Conservation (phyloP, 202 grass and related monocot genomes). For the Musa balbisiana region DNA sequence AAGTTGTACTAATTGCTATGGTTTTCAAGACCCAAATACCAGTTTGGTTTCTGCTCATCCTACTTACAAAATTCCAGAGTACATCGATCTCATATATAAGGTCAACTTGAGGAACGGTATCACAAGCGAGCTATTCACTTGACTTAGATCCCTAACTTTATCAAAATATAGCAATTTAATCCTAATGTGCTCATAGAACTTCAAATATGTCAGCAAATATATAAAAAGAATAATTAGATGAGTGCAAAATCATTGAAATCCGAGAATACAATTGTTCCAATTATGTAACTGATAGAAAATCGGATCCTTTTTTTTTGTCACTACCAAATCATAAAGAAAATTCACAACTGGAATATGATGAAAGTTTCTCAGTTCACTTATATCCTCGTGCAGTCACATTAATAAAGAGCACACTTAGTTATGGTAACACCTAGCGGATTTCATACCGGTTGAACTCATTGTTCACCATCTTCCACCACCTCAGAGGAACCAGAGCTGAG, state of each 20-base stretch:
- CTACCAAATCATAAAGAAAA: background rate
- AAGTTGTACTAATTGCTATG: background rate
- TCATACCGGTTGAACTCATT: background rate
- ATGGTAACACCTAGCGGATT: background rate
- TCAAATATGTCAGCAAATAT: too few species aligned
- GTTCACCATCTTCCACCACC: slow-evolving; percentile 32
- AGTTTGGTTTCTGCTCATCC: background rate
- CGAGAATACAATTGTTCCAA: too few species aligned
- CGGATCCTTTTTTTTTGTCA: background rate
- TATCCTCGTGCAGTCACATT: background rate
- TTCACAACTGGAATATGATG: background rate
- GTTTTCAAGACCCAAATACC: background rate
- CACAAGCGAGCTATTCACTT: too few species aligned
- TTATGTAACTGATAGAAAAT: too few species aligned
- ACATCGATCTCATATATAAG: too few species aligned
- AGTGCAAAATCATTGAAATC: too few species aligned
- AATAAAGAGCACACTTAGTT: background rate
- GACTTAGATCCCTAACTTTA: too few species aligned
- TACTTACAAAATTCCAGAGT: background rate
- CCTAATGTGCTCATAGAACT: too few species aligned
- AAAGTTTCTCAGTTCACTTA: background rate
- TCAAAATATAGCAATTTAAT: too few species aligned
- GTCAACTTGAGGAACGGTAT: too few species aligned
- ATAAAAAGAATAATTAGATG: too few species aligned
- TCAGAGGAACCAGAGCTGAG: slow-evolving; percentile 10